Base-by-base conservation (phyloP, 208 protist genomes). In the Trypanosoma platydactyli region DNA sequence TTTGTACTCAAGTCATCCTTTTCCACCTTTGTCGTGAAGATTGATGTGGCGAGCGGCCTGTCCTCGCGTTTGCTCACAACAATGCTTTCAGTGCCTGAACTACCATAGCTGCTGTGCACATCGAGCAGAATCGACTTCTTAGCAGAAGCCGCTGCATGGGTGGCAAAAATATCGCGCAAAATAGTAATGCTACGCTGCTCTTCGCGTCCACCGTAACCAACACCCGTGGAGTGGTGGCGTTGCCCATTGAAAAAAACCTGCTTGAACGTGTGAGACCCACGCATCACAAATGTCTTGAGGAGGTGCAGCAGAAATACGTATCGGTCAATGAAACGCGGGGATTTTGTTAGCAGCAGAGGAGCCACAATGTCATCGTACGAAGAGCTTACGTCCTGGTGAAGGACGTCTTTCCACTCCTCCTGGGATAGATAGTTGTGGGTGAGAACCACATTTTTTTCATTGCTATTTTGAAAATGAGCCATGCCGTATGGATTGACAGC, bases 401-500 rank as follows among this genome's bases (percentile, higher is more conserved):
- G 63, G 20, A 84, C 78, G 24, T 55, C 50, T 29, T 46, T 46
- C 85, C 86, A 92, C 67, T 89, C 71, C 42, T 84, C 79, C 24
- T 46, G 22, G 6, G 75, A 76, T 44, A 91, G 73, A 59, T 91
- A 88, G 75, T 96, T 96, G 61, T 82, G 84, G 49, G 86, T 84
- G 48, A 96, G 79, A 50, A 94, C 84, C 12, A 94, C 86, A 61
- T 92, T 94, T 49, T 94, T 83, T 63, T 96, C 90, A 73, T 96
- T 96, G 62, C 77, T 81, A 48, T 71, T 78, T 33, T 83, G 80
- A 68, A 81, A 80, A 72, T 92, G 72, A 1, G 81, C 79, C 87
- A 96, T 94, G 42, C 90, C 90, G 72, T 88, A 88, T 1, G 90
- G 90, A 64, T 96, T 96, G 49, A 96, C 57, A 27, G 86, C 86